Evolutionary conservation across 805 yeast genomes (phyloP), one percentile per base, ranked within the genome.

Genomic region (Ogataea haglerorum): DNA sequence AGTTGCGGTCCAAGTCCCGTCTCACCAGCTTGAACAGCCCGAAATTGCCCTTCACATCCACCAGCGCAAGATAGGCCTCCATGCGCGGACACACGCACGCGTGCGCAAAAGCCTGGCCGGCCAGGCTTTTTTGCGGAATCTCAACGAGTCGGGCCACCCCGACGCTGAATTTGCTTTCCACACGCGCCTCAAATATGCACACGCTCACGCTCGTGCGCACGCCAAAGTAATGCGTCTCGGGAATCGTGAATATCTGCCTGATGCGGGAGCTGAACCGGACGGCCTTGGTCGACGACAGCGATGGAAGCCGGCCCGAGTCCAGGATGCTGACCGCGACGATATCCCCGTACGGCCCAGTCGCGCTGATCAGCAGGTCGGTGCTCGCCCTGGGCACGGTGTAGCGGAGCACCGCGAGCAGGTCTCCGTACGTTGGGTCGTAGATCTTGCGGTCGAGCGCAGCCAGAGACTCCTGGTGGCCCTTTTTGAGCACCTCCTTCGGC

Each of bases 11-110:
- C 14, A 33, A 6, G 13, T 38, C 43, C 32, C 40, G 15, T 10
- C 30, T 36, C 9, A 36, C 13, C 13, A 65, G 43, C 12, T 52
- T 49, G 53, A 72, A 72, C 1, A 72, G 30, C 2, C 64, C 65
- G 68, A 80, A 75, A 38, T 74, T 70, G 0, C 87, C 87, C 26
- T 66, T 64, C 1, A 65, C 50, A 52, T 81, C 87, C 6, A 78
- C 56, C 1, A 72, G 52, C 0, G 69, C 71, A 46, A 78, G 57
- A 32, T 57, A 57, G 8, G 51, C 45, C 19, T 51, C 44, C 32
- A 71, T 65, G 59, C 61, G 64, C 0, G 79, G 78, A 42, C 68
- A 68, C 38, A 71, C 70, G 14, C 43, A 35, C 4, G 40, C 59
- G 55, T 78, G 78, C 1, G 78, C 69, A 38, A 69, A 60, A 6